Evolutionary conservation across 306 rosid species (phyloP).

Genomic region (Lathyrus oleraceus): DNA sequence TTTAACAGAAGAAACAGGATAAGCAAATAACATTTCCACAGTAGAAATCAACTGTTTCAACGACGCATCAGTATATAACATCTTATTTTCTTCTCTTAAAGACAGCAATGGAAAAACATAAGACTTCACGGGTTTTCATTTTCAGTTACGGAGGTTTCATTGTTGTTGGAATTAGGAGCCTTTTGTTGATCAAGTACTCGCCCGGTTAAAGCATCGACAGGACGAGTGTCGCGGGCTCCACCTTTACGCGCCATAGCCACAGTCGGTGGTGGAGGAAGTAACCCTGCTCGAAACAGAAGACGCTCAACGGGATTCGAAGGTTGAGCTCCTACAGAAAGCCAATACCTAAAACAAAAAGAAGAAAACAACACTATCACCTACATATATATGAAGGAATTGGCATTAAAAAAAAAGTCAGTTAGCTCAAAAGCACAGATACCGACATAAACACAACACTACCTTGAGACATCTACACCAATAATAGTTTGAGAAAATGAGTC

Average conservation of each 20-base stretch:
- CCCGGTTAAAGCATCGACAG: constrained; percentile 68
- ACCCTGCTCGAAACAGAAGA: constrained; percentile 76
- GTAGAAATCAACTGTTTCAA: not conserved
- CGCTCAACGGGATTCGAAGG: constrained; percentile 90
- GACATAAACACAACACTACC: not conserved
- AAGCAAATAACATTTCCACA: not conserved
- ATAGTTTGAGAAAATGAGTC: not conserved
- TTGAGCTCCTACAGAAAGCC: constrained; percentile 98
- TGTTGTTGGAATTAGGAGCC: constrained; percentile 35
- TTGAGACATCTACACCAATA: not conserved
- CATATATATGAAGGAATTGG: not conserved
- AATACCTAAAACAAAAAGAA: constrained; percentile 57
- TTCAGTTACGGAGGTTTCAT: constrained; percentile 18
- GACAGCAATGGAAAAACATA: constrained; percentile 21
- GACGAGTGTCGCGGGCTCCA: constrained; percentile 69
- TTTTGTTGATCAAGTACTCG: constrained; percentile 49
- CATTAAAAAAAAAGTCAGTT: not conserved
- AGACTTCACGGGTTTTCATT: constrained; percentile 36
- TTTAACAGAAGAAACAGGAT: not conserved
- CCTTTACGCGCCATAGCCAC: constrained; percentile 85
- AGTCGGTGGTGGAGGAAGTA: constrained; percentile 89
- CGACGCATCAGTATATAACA: not conserved
- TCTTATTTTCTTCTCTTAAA: constrained; percentile 18
- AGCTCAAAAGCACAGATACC: not conserved
- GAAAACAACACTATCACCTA: not conserved